phyloP scores from a whole-genome alignment of 2,329 filamentous ascomycete genomes.

The Hypoxylon sp. region DNA sequence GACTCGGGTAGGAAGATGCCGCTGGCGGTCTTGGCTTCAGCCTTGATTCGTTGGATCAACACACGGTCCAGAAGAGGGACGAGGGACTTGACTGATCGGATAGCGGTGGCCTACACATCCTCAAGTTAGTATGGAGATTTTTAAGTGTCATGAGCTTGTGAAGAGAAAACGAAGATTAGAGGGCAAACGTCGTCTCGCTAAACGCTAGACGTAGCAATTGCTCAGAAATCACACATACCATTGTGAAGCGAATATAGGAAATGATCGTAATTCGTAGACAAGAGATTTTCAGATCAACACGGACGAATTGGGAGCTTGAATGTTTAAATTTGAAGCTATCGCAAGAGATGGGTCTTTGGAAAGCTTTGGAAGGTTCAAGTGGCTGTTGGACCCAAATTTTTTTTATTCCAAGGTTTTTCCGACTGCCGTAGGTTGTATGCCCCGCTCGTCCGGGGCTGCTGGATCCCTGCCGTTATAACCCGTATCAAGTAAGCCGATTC shows the following conservation, averaged over 20 bases:
- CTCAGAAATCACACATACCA: constrained; percentile 44
- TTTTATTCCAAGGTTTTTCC: constrained; percentile 54
- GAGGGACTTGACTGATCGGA: constrained; percentile 96
- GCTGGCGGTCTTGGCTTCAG: constrained; percentile 94
- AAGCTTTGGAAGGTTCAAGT: constrained; percentile 53
- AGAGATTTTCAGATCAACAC: constrained; percentile 24
- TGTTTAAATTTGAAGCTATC: constrained; percentile 52
- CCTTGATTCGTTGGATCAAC: constrained; percentile 97
- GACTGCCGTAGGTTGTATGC: constrained; percentile 36
- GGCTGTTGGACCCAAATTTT: constrained; percentile 47
- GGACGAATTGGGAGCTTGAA: constrained; percentile 30
- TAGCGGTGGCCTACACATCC: constrained; percentile 73
- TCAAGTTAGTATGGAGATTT: constrained; percentile 5
- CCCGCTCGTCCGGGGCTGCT: constrained; percentile 30
- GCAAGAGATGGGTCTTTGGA: constrained; percentile 49
- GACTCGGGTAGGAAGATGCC: constrained; percentile 99
- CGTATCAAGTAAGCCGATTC: constrained; percentile 5
- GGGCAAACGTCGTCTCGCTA: not conserved
- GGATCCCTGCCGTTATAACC: constrained; percentile 14
- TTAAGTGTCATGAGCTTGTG: not conserved
- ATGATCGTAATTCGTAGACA: constrained; percentile 10
- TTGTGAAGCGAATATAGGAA: constrained; percentile 42
- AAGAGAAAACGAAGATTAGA: too few relatives aligned
- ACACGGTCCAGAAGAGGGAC: constrained; percentile 97
- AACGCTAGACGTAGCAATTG: not conserved